A percentile compares a stretch with the other conserved stretches of the same genome.
phyloP scores from a whole-genome alignment of 257 asterid species.

The Solanum stenotomum region DNA sequence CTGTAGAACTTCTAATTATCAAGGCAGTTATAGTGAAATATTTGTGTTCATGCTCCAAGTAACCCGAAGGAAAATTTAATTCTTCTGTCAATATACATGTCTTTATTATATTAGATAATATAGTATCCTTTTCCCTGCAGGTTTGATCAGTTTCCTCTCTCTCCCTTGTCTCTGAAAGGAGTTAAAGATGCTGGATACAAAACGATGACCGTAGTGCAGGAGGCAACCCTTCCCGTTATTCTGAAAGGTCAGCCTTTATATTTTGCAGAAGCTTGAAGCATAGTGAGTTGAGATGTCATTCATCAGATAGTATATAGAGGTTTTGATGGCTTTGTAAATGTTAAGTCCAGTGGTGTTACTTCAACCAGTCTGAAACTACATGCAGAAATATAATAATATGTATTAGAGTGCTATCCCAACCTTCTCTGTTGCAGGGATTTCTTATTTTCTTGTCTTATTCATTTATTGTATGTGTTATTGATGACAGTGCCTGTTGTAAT shows the following conservation, averaged over 20 bases:
- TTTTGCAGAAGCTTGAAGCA: background rate
- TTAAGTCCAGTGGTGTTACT: background rate
- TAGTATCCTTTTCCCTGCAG: conserved; percentile 21
- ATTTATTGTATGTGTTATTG: background rate
- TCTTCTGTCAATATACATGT: background rate
- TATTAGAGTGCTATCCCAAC: background rate
- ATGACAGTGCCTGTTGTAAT: conserved; percentile 5
- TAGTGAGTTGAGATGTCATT: background rate
- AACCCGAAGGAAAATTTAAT: background rate
- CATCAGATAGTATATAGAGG: background rate
- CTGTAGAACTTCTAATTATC: background rate
- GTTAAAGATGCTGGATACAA: conserved; percentile 86
- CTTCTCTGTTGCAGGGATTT: background rate
- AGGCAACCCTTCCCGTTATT: conserved; percentile 85
- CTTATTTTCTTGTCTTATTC: background rate
- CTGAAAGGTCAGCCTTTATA: conserved; percentile 46
- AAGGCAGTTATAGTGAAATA: background rate
- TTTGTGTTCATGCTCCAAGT: background rate
- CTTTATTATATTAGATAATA: background rate
- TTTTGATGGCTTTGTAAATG: background rate
- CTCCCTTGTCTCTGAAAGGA: conserved; percentile 72
- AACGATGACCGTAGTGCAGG: conserved; percentile 91
- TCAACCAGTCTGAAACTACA: background rate
- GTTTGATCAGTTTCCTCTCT: conserved; percentile 75
- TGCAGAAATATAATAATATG: background rate